phyloP scores from a whole-genome alignment of 208 protist genomes.

The Leishmania tarentolae region DNA sequence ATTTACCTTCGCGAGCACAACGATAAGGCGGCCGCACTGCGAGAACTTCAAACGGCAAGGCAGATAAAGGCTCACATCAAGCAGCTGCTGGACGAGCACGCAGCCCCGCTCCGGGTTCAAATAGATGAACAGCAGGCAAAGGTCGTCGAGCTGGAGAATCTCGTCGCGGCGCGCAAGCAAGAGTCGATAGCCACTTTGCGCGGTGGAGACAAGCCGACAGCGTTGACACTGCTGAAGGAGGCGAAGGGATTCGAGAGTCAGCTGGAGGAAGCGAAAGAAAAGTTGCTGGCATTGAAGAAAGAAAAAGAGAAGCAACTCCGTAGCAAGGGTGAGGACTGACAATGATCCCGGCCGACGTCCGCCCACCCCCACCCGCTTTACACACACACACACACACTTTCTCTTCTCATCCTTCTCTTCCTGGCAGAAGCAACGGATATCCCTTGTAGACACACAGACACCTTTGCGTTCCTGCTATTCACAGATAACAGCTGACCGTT shows the following conservation, averaged over 20 bases:
- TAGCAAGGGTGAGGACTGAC: constrained; percentile 13
- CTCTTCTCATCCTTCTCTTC: no score
- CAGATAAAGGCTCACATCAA: constrained; percentile 30
- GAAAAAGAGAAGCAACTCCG: constrained; percentile 22
- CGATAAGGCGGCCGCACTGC: constrained; percentile 32
- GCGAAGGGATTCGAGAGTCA: constrained; percentile 39
- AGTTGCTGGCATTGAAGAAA: constrained; percentile 15
- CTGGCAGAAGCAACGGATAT: no score
- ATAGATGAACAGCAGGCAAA: constrained; percentile 29
- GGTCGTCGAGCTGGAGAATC: constrained; percentile 27
- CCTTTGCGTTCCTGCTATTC: neutral
- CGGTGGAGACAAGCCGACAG: constrained; percentile 36
- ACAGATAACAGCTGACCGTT: neutral
- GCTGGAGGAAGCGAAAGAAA: constrained; percentile 26
- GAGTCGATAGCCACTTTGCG: constrained; percentile 31
- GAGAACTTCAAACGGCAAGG: constrained; percentile 33
- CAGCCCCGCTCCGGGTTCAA: constrained; percentile 28
- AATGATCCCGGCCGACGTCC: neutral
- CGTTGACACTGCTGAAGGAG: constrained; percentile 40
- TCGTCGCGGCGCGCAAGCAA: constrained; percentile 38
- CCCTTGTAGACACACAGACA: neutral
- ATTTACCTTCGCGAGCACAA: constrained; percentile 19
- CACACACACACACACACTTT: no score
- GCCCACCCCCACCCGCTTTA: neutral
- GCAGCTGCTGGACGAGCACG: constrained; percentile 24